phyloP scores from a whole-genome alignment of 2,329 filamentous ascomycete species.

The Fusarium hostae region DNA sequence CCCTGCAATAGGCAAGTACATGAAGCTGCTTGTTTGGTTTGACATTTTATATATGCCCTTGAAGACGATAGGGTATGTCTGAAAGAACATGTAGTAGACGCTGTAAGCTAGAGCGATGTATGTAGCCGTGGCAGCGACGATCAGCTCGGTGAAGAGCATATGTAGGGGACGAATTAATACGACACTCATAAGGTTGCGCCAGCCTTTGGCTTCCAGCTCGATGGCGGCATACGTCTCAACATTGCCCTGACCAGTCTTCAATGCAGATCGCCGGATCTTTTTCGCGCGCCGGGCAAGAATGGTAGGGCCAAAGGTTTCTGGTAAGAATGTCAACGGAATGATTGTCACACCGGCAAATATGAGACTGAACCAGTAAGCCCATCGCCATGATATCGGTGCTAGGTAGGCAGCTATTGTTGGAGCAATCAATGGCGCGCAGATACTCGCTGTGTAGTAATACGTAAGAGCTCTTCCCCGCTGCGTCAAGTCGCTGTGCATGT shows the following conservation, averaged over 20 bases:
- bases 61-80: slow-evolving; percentile 37
- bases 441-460: slow-evolving; percentile 52
- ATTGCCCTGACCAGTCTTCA: neutral
- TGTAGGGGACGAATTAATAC: slow-evolving; percentile 17
- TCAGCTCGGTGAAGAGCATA: slow-evolving; percentile 25
- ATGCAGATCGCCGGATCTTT: neutral
- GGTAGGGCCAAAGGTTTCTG: slow-evolving; percentile 32
- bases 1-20: slow-evolving; percentile 13
- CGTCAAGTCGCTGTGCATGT: slow-evolving; percentile 53
- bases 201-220: neutral
- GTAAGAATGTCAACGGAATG: slow-evolving; percentile 27
- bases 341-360: slow-evolving; percentile 47
- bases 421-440: slow-evolving; percentile 54
- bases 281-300: slow-evolving; percentile 13
- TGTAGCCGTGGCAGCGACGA: slow-evolving; percentile 22
- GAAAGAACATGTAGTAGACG: slow-evolving; percentile 35
- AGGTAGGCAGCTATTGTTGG: slow-evolving; percentile 58
- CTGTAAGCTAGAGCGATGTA: slow-evolving; percentile 32
- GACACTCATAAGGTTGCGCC: slow-evolving; percentile 8
- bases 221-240: neutral
- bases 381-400: slow-evolving; percentile 55
- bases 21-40: slow-evolving; percentile 1
- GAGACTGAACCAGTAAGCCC: slow-evolving; percentile 53
- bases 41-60: slow-evolving; percentile 19
- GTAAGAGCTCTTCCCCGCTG: slow-evolving; percentile 49